Conservation (phyloP, 2,329 filamentous ascomycete species). For the Aspergillus neotritici region DNA sequence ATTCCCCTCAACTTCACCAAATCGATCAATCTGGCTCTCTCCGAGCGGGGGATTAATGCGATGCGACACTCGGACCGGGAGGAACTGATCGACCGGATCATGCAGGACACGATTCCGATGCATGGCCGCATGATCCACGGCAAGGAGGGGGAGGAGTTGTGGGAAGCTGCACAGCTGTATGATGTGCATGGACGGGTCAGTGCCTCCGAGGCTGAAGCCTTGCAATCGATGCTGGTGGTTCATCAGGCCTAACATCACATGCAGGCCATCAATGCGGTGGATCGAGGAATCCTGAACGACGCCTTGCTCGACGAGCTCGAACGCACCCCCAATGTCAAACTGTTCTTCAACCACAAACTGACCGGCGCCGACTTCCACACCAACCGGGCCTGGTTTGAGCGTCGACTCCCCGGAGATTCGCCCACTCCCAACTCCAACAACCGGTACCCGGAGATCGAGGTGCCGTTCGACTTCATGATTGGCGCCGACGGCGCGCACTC, state of each 20-base stretch:
- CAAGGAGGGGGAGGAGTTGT: conserved; percentile 59
- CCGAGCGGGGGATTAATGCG: conserved; percentile 87
- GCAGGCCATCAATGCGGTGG: conserved; percentile 77
- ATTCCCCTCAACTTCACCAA: conserved; percentile 91
- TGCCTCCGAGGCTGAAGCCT: neutral
- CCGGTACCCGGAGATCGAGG: conserved; percentile 66
- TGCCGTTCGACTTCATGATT: conserved; percentile 86
- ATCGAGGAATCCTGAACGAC: conserved; percentile 77
- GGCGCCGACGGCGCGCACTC: conserved; percentile 95
- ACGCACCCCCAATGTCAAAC: conserved; percentile 76
- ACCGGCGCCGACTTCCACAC: conserved; percentile 78
- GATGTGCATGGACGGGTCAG: conserved; percentile 79
- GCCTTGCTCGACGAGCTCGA: conserved; percentile 78
- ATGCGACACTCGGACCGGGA: conserved; percentile 65
- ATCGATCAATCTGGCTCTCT: conserved; percentile 96
- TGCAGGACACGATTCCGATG: conserved; percentile 83
- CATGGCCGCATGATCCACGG: conserved; percentile 94
- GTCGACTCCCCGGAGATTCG: conserved; percentile 31
- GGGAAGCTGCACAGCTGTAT: conserved; percentile 78
- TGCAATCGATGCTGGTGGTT: neutral
- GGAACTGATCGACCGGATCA: conserved; percentile 65
- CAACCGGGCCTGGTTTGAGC: conserved; percentile 83
- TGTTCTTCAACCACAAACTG: conserved; percentile 91
- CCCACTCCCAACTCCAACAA: conserved; percentile 27
- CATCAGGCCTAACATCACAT: conserved; percentile 6